Conservation (phyloP, 306 rosid species). For the Bauhinia variegata region DNA sequence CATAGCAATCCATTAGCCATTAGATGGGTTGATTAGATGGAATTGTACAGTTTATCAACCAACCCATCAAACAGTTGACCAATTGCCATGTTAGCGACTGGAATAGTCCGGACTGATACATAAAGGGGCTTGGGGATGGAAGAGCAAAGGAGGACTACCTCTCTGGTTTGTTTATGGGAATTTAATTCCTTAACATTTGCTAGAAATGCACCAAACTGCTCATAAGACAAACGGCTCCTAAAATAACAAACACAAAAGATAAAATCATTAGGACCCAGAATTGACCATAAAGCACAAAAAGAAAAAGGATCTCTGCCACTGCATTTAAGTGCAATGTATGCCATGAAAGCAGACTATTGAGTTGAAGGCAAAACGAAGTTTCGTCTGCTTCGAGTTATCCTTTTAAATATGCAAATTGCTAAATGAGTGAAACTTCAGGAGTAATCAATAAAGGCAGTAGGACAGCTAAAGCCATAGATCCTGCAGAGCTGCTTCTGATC, state of each 20-base stretch:
- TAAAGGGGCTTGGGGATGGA: not conserved
- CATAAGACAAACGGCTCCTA: slow-evolving; percentile 94
- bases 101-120: no score
- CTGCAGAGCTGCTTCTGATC: not conserved
- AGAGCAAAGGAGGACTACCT: slow-evolving; percentile 47
- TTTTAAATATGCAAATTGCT: slow-evolving; percentile 11
- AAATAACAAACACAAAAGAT: slow-evolving; percentile 22
- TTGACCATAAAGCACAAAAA: slow-evolving; percentile 15
- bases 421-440: not conserved
- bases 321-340: no score
- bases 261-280: slow-evolving; percentile 1
- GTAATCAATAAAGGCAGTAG: not conserved
- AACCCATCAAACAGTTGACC: no score
- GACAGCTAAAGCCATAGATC: slow-evolving; percentile 1
- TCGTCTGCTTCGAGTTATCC: not conserved
- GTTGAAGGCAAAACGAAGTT: slow-evolving; percentile 10
- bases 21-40: no score
- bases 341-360: not conserved
- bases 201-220: slow-evolving; percentile 94
- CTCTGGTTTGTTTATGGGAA: slow-evolving; percentile 87
- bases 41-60: no score
- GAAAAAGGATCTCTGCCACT: not conserved
- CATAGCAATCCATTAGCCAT: no score
- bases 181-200: slow-evolving; percentile 93
- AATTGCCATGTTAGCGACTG: no score